Evolutionary conservation across 129 eudicot species (phyloP), one percentile per base, ranked within the genome.

Genomic region (Arctium minus): DNA sequence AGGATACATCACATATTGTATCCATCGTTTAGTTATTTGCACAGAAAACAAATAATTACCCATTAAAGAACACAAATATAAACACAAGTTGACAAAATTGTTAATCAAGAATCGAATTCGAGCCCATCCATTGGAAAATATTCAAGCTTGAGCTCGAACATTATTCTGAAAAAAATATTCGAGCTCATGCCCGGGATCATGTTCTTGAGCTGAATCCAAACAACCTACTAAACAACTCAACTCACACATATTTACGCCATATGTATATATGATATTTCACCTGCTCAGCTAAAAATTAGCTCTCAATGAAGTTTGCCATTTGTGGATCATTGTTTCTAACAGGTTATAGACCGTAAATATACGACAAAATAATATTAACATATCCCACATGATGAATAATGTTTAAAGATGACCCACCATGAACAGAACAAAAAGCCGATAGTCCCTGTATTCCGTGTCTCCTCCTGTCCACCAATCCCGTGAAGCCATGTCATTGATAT

Each of bases 281-380:
- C 97, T 96, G 99, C 82, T 96, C 98, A 39, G 13, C 80, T 72
- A 96, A 85, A 81, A 90, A 96, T 80, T 91, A 90, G 18, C 94
- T 86, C 85, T 93, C 99, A 33, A 96, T 70, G 71, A 96, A 96
- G 77, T 96, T 97, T 42, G 89, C 85, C 88, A 93, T 29, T 74
- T 96, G 95, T 38, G 95, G 88, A 88, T 96, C 99, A 87, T 96
- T 91, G 94, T 86, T 88, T 65, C 18, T 64, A n/a, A 74, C 79
- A 93, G 53, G 46, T 79, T 79, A 74, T n/a, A 48, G 12, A 18
- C 44, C 12, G 12, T 71, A 36, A n/a, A n/a, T 30, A 17, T 9
- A 37, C 73, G 38, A 60, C 40, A 15, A 39, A 79, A 12, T 53
- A 3, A 13, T 42, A 75, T 42, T 39, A 50, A 30, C 22, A 44